Conservation (phyloP, 2,329 filamentous ascomycete species). For the Plectosphaerella plurivora region DNA sequence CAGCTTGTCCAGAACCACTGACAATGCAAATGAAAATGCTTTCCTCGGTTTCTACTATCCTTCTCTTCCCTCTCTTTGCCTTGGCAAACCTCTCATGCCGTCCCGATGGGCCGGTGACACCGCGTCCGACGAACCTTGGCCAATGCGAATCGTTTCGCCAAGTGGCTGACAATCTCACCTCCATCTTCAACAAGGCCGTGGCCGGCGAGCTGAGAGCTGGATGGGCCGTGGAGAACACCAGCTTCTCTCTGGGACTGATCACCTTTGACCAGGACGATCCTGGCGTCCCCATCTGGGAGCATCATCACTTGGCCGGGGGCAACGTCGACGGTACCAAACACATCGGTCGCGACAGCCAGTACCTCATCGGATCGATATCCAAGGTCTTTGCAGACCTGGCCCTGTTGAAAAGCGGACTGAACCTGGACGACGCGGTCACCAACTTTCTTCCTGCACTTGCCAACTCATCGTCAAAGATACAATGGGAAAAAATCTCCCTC, state of each 20-base stretch:
- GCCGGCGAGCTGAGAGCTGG: conserved; percentile 25
- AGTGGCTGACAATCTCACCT: conserved; percentile 22
- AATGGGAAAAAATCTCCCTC: conserved; percentile 31
- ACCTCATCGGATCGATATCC: conserved; percentile 33
- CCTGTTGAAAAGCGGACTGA: conserved; percentile 27
- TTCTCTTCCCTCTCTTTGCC: background rate
- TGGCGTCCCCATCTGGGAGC: conserved; percentile 31
- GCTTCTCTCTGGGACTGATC: conserved; percentile 32
- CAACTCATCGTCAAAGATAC: conserved; percentile 16
- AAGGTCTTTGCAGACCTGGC: conserved; percentile 33
- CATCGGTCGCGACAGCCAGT: conserved; percentile 30
- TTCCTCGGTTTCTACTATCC: too few relatives aligned
- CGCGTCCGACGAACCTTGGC: conserved; percentile 22
- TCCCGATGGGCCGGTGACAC: conserved; percentile 22
- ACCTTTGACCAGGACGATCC: conserved; percentile 21
- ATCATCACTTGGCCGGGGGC: conserved; percentile 28
- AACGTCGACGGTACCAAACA: conserved; percentile 28
- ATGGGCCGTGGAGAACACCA: conserved; percentile 28
- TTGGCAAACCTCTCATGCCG: conserved; percentile 17
- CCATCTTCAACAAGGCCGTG: conserved; percentile 22
- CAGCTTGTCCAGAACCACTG: too few relatives aligned
- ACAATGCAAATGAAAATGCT: too few relatives aligned
- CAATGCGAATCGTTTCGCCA: conserved; percentile 19
- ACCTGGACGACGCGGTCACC: conserved; percentile 25
- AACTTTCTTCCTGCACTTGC: conserved; percentile 28